Percentiles rank a stretch among this genome's conserved stretches.
Evolutionary conservation across 169 alveolate species (phyloP).

Genomic region (Miamiensis avidus): DNA sequence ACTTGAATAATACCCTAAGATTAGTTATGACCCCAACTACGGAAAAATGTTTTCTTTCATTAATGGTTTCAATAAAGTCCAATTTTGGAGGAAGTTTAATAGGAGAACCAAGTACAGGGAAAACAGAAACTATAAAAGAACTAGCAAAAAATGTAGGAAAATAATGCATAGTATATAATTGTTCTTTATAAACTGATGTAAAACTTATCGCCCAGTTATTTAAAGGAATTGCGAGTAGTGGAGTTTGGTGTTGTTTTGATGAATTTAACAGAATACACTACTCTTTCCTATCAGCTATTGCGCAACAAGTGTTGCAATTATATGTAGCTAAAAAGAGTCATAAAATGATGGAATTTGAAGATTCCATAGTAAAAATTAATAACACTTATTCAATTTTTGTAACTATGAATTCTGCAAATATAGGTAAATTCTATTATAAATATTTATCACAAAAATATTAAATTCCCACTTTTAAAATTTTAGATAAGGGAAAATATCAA

Average conservation of each 20-base stretch:
- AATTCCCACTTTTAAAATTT: too few relatives aligned
- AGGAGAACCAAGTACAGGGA: constrained; percentile 85
- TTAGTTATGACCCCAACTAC: constrained; percentile 84
- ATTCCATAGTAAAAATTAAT: too few relatives aligned
- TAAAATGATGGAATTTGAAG: too few relatives aligned
- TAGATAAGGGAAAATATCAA: too few relatives aligned
- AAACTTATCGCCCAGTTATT: constrained; percentile 80
- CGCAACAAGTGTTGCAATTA: too few relatives aligned
- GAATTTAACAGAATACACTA: constrained; percentile 80
- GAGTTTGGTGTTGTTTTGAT: constrained; percentile 86
- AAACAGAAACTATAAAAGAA: constrained; percentile 88
- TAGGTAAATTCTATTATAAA: too few relatives aligned
- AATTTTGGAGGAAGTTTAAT: constrained; percentile 72
- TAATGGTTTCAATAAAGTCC: constrained; percentile 71
- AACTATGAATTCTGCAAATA: too few relatives aligned
- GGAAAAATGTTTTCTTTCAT: constrained; percentile 80
- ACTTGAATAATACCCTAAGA: constrained; percentile 46
- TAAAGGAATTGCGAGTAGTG: constrained; percentile 84
- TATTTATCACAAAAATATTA: too few relatives aligned
- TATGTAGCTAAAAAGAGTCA: too few relatives aligned
- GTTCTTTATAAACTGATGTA: constrained; percentile 77
- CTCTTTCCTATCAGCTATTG: too few relatives aligned
- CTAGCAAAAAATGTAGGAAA: constrained; percentile 81
- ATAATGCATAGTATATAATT: constrained; percentile 81
- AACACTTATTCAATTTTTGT: too few relatives aligned